Conservation (phyloP, 106 monocot species). For the Apostasia shenzhenica region DNA sequence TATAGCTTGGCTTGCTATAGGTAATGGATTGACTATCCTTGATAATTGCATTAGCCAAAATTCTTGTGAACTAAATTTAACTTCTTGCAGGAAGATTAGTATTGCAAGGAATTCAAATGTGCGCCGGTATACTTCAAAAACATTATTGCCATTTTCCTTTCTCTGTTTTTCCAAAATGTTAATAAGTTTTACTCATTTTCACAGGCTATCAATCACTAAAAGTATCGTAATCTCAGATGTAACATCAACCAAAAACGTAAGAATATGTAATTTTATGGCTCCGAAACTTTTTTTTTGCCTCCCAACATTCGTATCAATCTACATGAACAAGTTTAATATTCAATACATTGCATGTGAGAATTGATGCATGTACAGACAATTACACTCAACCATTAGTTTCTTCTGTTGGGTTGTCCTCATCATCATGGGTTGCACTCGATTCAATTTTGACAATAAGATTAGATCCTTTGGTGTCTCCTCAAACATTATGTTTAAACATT, state of each 20-base stretch:
- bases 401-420: too few species aligned
- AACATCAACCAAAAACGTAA: slow-evolving; percentile 11
- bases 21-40: neutral
- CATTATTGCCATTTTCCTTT: neutral
- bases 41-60: slow-evolving; percentile 1
- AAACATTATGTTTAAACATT: too few species aligned
- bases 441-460: too few species aligned
- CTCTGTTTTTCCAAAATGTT: neutral
- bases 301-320: neutral
- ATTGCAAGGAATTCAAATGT: neutral
- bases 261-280: slow-evolving; percentile 11
- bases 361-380: neutral
- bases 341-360: neutral
- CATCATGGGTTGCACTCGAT: neutral
- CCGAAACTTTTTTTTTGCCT: neutral
- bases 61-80: slow-evolving; percentile 1
- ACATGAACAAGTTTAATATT: neutral
- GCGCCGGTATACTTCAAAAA: neutral
- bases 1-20: neutral
- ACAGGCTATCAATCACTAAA: slow-evolving; percentile 27
- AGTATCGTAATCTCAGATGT: slow-evolving; percentile 10
- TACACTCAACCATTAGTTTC: neutral
- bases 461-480: too few species aligned
- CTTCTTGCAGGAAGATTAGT: slow-evolving; percentile 5
- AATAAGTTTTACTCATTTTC: neutral